These are phyloP conservation scores for Miscanthus lutarioriparius DNA, from an alignment of 176 grass and related monocot genomes.

Conservation along the genomic window DNA sequence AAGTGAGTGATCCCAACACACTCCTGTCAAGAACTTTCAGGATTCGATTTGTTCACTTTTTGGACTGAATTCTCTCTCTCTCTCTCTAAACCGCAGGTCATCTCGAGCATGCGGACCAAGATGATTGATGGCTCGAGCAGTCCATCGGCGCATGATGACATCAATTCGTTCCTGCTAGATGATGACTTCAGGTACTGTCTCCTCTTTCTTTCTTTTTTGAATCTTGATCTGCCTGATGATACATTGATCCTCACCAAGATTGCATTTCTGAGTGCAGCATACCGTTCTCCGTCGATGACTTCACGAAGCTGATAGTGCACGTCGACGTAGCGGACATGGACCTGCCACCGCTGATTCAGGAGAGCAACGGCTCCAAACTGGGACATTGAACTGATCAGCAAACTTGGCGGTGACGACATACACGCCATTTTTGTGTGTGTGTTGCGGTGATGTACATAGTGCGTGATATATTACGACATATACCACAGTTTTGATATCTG, in stretches of 20 bases:
- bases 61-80: neutral
- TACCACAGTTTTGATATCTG: slow-evolving; percentile 43
- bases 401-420: neutral
- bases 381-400: neutral
- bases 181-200: slow-evolving; percentile 56
- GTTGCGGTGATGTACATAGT: slow-evolving; percentile 36
- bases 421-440: neutral
- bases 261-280: slow-evolving; percentile 41
- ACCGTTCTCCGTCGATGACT: slow-evolving; percentile 55
- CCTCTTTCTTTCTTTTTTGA: no score
- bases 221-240: neutral
- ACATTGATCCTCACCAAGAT: neutral
- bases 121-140: slow-evolving; percentile 49
- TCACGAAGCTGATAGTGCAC: slow-evolving; percentile 41
- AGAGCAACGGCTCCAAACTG: slow-evolving; percentile 25
- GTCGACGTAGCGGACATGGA: slow-evolving; percentile 45
- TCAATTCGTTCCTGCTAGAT: slow-evolving; percentile 67
- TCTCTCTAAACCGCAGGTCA: slow-evolving; percentile 26
- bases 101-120: slow-evolving; percentile 50
- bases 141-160: slow-evolving; percentile 49
- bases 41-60: neutral
- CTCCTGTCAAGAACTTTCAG: neutral
- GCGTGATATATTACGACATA: slow-evolving; percentile 14
- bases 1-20: slow-evolving; percentile 33
- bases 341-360: slow-evolving; percentile 41